These are phyloP conservation scores for Testicularia cyperi DNA, from an alignment of 1,284 basidiomycete species.

Conservation along the genomic window DNA sequence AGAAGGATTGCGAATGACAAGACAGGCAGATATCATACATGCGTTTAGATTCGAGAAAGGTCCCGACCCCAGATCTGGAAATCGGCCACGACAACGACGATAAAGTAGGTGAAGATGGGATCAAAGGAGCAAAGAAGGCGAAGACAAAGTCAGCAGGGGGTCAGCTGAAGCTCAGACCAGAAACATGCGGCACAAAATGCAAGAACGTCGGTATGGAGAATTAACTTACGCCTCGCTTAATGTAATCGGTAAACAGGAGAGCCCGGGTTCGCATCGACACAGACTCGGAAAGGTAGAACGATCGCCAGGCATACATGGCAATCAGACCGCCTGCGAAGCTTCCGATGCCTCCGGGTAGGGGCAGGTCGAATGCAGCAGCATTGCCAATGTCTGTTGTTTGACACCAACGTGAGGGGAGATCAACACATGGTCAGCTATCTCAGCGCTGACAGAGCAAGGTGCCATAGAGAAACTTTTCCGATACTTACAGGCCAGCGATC, in stretches of 20 bases:
- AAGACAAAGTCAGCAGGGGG: neutral
- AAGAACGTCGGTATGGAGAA: neutral
- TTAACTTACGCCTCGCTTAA: slow-evolving; percentile 42
- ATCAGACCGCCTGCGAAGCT: slow-evolving; percentile 55
- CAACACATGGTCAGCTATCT: too few species aligned
- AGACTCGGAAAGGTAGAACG: slow-evolving; percentile 48
- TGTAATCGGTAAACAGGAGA: slow-evolving; percentile 54
- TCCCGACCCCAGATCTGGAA: slow-evolving; percentile 47
- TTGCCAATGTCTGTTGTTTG: slow-evolving; percentile 45
- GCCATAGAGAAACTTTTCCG: too few species aligned
- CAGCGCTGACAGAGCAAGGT: too few species aligned
- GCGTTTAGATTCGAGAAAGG: slow-evolving; percentile 33
- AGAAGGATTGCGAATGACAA: too few species aligned
- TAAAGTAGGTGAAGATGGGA: too few species aligned
- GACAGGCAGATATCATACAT: too few species aligned
- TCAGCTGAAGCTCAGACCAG: neutral
- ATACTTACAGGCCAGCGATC: slow-evolving; percentile 45
- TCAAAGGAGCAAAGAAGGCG: neutral
- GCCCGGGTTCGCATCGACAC: slow-evolving; percentile 49
- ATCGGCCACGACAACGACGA: neutral
- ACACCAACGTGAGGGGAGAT: neutral
- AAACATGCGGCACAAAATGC: too few species aligned
- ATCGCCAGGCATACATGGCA: slow-evolving; percentile 57
- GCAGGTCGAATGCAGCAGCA: slow-evolving; percentile 58
- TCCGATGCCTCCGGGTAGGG: slow-evolving; percentile 47